These are phyloP conservation scores for Atkinsonella texensis DNA, from an alignment of 2,329 filamentous ascomycete species.

Conservation along the genomic window DNA sequence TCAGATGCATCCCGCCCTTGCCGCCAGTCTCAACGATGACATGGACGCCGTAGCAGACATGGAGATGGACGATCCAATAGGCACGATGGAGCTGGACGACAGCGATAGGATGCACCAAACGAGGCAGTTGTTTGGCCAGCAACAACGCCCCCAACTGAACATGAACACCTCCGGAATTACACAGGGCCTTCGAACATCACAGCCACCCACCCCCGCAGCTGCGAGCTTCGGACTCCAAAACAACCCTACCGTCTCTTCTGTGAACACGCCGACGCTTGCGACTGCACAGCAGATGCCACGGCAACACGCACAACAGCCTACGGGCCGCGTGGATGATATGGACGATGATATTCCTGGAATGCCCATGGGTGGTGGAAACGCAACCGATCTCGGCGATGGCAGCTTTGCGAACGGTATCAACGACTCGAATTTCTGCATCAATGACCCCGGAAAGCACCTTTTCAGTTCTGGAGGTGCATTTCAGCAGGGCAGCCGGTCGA, in stretches of 20 bases:
- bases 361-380: conserved; percentile 47
- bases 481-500: conserved; percentile 48
- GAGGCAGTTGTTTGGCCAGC: conserved; percentile 55
- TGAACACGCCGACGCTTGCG: conserved; percentile 85
- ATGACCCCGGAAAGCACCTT: conserved; percentile 87
- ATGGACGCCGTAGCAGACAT: conserved; percentile 86
- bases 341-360: conserved; percentile 61
- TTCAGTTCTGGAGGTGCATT: conserved; percentile 75
- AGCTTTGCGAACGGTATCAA: conserved; percentile 35
- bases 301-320: conserved; percentile 38
- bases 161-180: conserved; percentile 64
- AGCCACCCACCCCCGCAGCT: conserved; percentile 72
- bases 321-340: conserved; percentile 46
- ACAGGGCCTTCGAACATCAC: conserved; percentile 73
- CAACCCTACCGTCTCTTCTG: conserved; percentile 92
- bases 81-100: conserved; percentile 51
- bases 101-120: conserved; percentile 56
- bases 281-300: conserved; percentile 63
- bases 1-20: conserved; percentile 33
- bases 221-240: conserved; percentile 71
- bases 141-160: conserved; percentile 59
- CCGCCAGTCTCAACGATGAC: conserved; percentile 37
- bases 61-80: conserved; percentile 85
- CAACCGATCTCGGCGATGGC: conserved; percentile 37
- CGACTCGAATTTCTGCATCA: conserved; percentile 53